Evolutionary conservation across 768 basidiomycete species (phyloP), one percentile per base, ranked within the genome.

Genomic region (Psilocybe cyanescens): DNA sequence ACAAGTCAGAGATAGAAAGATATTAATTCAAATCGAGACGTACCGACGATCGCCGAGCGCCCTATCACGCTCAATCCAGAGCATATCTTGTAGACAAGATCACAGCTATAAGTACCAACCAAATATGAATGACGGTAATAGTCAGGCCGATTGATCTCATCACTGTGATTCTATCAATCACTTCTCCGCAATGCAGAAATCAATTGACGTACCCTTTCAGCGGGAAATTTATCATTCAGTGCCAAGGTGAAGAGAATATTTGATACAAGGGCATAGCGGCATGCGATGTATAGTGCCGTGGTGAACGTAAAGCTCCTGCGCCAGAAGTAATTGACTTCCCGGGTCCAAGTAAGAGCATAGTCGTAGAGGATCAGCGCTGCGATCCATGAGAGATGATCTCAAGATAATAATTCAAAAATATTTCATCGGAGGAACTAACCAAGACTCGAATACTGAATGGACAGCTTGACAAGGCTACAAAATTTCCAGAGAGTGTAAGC

Each of bases 261-360:
- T 12, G 66, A 44, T 6, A 61, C 47, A 37, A 67, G 16, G 17
- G 63, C 60, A 44, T 67, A 67, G 8, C 66, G 66, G 44, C 66
- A 67, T 4, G 54, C 51, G 31, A 65, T 57, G 57, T 67, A 67
- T 5, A 67, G 54, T 7, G 52, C 59, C 14, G 66, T 67, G 16
- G 63, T 62, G 3, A 55, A 41, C 19, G 41, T 60, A 37, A 65
- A 62, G 24, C 52, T 56, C 24, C 49, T 49, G 29, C 17, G 19
- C 66, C 66, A 67, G 29, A 67, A 54, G 29, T 62, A 62, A 41
- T 65, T 57, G 33, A 67, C 61, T 57, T 67, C 66, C 33, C 61
- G 55, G 11, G 55, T 58, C 39, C 55, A 61, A 12, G 66, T 67
- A 4, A 67, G 57, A 0, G 50, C 19, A 45, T 65, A 67, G 50